Base-by-base conservation (phyloP, 768 basidiomycete genomes). In the Auricularia auricula-judae region DNA sequence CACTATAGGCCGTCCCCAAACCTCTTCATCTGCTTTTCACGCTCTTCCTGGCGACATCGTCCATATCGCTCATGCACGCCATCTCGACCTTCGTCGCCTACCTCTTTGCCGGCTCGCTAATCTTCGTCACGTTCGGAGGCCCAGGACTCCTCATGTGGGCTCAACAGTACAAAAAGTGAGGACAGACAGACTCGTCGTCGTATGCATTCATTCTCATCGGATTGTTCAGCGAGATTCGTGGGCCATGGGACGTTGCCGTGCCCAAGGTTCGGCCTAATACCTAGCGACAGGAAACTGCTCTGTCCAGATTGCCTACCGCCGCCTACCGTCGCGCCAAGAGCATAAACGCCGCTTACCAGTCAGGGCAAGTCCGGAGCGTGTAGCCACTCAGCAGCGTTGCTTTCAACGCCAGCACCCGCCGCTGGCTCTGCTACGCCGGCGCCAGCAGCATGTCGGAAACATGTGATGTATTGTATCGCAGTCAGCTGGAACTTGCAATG, bases 191-290 rank as follows among this genome's bases (percentile, higher is more conserved):
- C 53, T 65, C 59, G 12, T 29, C 21, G 61, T 36, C 64, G 42
- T 54, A 33, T 63, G 47, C 23, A 66, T 51, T 66, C 64, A 67
- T 65, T 47, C 65, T 62, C 54, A 61, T 64, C n/a, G 23, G 62
- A 64, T 69, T 63, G n/a, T 29, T 29, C 71, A 93, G 91, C 74
- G 90, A 92, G 76, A 87, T 94, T 73, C 83, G 89, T 66, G 92
- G 92, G 8, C 88, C 91, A 67, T 94, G 92, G 92, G 92, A 94
- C 73, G 88, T 89, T 34, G 91, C 91, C 35, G 82, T 86, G 68
- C 91, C 91, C 34, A 60, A 62, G 23, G 65, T 71, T 1, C 63
- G 67, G 58, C 59, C 53, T 33, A 35, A 51, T 66, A 3, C 44
- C 62, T 44, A 66, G 12, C 39, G 39, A 42, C 4, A 42, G 39